Base-by-base conservation (phyloP, 768 basidiomycete genomes). In the Guyanaporus albipodus region DNA sequence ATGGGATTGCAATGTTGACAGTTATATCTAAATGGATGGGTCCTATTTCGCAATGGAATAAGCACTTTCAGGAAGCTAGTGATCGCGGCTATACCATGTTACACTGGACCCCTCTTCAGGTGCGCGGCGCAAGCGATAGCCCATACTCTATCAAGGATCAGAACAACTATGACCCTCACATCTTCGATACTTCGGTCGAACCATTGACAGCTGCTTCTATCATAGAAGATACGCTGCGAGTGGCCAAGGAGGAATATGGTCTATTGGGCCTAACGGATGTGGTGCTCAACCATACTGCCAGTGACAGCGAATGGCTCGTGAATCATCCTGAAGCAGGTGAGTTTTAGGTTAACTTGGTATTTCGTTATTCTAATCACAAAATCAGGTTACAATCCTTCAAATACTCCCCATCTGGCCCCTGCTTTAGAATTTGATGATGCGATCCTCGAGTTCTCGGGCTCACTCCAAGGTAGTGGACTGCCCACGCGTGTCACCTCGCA, bases 1-100 rank as follows among this genome's bases (percentile, higher is more conserved):
- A 96, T 62, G 92, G 89, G 14, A 75, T 99, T 8, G 80, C 87
- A 27, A 85, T 98, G 59, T 72, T 98, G 45, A 93, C 90, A 5
- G 75, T 95, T 31, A 83, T 99, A 36, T 95, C 93, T 2, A 99
- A 99, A 66, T 99, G 96, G 96, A 96, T 97, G 91, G 95, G 94
- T 2, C 77, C 85, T 1, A 67, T 91, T 28, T 66, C 72, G 10
- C 73, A 83, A 24, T 98, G 96, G 96, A 73, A 70, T 35, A 73
- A 75, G 4, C 82, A 90, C 62, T 89, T 96, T 54, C 74, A 78
- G 39, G 91, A 94, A 67, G 88, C 91, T 10, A 80, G 83, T 42
- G 77, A 89, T 43, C 75, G 95, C 38, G 95, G 96, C 1, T 99
- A 99, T 73, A 99, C 94, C 42, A 96, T 98, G 91, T 71, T 99